Conservation (phyloP, 148 eudicot species). For the Talinum fruticosum region DNA sequence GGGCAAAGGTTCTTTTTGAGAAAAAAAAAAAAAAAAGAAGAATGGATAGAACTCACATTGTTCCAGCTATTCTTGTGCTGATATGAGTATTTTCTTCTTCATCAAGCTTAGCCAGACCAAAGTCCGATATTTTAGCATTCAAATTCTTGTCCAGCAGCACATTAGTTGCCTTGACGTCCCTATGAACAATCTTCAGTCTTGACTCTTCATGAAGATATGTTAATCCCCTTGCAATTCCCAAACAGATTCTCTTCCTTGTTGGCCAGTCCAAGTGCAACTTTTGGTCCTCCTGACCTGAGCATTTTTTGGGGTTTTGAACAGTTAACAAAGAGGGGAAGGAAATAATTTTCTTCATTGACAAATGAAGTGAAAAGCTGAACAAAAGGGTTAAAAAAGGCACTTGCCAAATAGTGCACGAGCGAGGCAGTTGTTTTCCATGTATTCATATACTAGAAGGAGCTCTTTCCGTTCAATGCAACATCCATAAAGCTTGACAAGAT, state of each 20-base stretch:
- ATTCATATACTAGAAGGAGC: conserved; percentile 23
- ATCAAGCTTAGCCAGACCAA: conserved; percentile 75
- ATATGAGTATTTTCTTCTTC: conserved; percentile 68
- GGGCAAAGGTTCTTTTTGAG: no score
- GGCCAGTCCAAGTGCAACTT: conserved; percentile 39
- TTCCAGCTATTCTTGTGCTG: conserved; percentile 65
- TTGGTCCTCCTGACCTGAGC: conserved; percentile 32
- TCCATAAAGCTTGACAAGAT: conserved; percentile 26
- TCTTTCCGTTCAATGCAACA: conserved; percentile 21
- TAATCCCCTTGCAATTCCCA: conserved; percentile 44
- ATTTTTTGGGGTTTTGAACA: neutral
- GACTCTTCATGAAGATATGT: conserved; percentile 54
- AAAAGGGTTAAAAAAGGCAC: conserved; percentile 1
- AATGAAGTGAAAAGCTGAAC: neutral
- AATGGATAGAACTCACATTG: conserved; percentile 38
- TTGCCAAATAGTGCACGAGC: conserved; percentile 25
- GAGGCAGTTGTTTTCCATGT: conserved; percentile 22
- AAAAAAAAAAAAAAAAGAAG: no score
- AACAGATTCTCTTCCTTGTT: conserved; percentile 35
- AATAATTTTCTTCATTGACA: neutral
- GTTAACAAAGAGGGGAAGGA: neutral
- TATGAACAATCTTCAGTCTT: conserved; percentile 53
- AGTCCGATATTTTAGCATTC: conserved; percentile 68
- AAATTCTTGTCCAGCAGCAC: conserved; percentile 70
- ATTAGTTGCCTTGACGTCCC: conserved; percentile 72